phyloP scores from a whole-genome alignment of 2,329 filamentous ascomycete genomes.

The Pseudocercospora musae region DNA sequence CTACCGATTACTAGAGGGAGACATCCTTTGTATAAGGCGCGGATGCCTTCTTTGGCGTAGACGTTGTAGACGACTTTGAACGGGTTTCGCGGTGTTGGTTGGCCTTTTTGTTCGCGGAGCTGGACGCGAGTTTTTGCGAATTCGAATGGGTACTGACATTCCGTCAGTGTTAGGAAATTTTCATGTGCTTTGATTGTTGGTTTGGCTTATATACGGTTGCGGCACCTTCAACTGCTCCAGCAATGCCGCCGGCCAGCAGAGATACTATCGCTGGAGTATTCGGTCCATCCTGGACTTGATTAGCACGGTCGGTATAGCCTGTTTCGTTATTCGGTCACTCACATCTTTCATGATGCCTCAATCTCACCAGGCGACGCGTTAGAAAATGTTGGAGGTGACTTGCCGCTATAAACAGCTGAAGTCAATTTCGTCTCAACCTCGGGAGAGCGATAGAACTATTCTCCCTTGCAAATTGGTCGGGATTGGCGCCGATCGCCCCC shows the following conservation, averaged over 20 bases:
- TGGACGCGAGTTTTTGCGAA: constrained; percentile 66
- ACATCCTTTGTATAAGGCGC: constrained; percentile 62
- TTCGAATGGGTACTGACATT: constrained; percentile 57
- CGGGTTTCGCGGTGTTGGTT: constrained; percentile 53
- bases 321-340: background rate
- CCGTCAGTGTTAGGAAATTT: background rate
- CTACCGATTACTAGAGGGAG: constrained; percentile 59
- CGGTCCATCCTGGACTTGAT: constrained; percentile 15
- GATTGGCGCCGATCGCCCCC: too few species aligned
- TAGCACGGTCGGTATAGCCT: background rate
- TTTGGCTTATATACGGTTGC: constrained; percentile 24
- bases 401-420: background rate
- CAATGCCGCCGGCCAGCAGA: constrained; percentile 36
- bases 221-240: constrained; percentile 36
- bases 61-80: constrained; percentile 56
- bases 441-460: background rate
- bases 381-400: background rate
- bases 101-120: constrained; percentile 46
- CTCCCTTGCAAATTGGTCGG: too few species aligned
- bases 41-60: constrained; percentile 54
- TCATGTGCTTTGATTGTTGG: background rate
- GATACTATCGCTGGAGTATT: constrained; percentile 35
- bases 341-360: constrained; percentile 20
- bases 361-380: background rate
- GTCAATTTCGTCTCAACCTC: background rate